These are phyloP conservation scores for Penicillium sp. DNA, from an alignment of 2,329 filamentous ascomycete species.

Conservation along the genomic window DNA sequence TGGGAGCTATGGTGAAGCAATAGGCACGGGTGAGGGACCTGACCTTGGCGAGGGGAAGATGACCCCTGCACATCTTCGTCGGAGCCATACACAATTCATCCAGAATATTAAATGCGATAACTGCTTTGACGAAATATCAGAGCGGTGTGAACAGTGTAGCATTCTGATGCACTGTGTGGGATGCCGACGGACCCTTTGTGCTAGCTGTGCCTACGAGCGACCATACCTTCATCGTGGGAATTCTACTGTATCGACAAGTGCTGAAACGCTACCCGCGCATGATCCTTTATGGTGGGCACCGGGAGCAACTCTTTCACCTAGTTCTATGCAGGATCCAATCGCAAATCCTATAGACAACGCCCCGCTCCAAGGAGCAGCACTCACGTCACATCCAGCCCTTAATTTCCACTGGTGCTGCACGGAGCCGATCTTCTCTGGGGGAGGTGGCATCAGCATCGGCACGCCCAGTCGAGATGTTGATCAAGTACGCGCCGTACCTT, in stretches of 20 bases:
- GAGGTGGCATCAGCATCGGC: constrained; percentile 57
- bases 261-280: constrained; percentile 11
- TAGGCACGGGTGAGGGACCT: constrained; percentile 49
- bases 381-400: constrained; percentile 47
- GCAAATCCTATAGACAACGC: constrained; percentile 29
- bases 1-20: constrained; percentile 54
- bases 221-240: constrained; percentile 41
- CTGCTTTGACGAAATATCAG: constrained; percentile 53
- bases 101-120: constrained; percentile 54
- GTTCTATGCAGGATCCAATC: constrained; percentile 56
- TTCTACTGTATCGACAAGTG: constrained; percentile 9
- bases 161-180: constrained; percentile 62
- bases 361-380: constrained; percentile 35
- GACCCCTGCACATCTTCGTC: constrained; percentile 53
- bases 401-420: constrained; percentile 61
- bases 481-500: constrained; percentile 55
- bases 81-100: constrained; percentile 54
- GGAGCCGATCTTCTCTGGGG: constrained; percentile 59
- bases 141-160: constrained; percentile 60
- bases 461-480: constrained; percentile 55
- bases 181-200: constrained; percentile 59
- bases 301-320: constrained; percentile 54
- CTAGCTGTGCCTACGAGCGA: constrained; percentile 58
- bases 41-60: constrained; percentile 54
- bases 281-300: constrained; percentile 60